These are phyloP conservation scores for Capsella rubella DNA, from an alignment of 441 rosid genomes.

Conservation along the genomic window DNA sequence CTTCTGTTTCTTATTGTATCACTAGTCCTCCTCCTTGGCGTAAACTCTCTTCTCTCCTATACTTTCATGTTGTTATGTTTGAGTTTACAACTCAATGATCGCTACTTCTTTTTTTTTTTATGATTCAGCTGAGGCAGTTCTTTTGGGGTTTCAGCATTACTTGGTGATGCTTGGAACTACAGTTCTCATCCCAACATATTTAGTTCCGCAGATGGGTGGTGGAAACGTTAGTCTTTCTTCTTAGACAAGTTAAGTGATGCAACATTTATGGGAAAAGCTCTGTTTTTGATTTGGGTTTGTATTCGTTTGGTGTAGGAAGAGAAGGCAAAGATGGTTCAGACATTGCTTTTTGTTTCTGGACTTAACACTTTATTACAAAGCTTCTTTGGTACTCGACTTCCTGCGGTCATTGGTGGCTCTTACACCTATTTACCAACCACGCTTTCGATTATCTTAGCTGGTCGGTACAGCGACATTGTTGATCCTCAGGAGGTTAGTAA, in stretches of 20 bases:
- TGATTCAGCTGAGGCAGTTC: slow-evolving; percentile 68
- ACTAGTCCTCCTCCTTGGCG: slow-evolving; percentile 87
- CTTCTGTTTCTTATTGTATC: slow-evolving; percentile 63
- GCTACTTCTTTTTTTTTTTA: slow-evolving; percentile 13
- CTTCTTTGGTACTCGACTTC: slow-evolving; percentile 70
- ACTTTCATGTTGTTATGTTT: not conserved
- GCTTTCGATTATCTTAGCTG: slow-evolving; percentile 68
- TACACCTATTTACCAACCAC: slow-evolving; percentile 70
- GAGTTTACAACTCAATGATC: slow-evolving; percentile 9
- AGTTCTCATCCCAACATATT: slow-evolving; percentile 64
- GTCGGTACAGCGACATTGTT: slow-evolving; percentile 60
- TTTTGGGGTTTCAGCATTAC: slow-evolving; percentile 77
- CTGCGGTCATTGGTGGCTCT: slow-evolving; percentile 74
- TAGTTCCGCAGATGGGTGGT: slow-evolving; percentile 82
- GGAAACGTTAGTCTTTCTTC: slow-evolving; percentile 53
- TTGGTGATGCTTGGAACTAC: slow-evolving; percentile 82
- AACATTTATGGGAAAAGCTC: slow-evolving; percentile 1
- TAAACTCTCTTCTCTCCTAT: slow-evolving; percentile 16
- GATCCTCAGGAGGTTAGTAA: slow-evolving; percentile 69
- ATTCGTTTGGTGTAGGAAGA: slow-evolving; percentile 55
- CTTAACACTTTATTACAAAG: slow-evolving; percentile 67
- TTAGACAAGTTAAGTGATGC: not conserved
- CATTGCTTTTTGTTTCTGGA: slow-evolving; percentile 75
- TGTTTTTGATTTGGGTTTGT: slow-evolving; percentile 5
- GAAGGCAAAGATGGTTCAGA: slow-evolving; percentile 75